Conservation (phyloP, 345 rosid species). For the Jatropha curcas region DNA sequence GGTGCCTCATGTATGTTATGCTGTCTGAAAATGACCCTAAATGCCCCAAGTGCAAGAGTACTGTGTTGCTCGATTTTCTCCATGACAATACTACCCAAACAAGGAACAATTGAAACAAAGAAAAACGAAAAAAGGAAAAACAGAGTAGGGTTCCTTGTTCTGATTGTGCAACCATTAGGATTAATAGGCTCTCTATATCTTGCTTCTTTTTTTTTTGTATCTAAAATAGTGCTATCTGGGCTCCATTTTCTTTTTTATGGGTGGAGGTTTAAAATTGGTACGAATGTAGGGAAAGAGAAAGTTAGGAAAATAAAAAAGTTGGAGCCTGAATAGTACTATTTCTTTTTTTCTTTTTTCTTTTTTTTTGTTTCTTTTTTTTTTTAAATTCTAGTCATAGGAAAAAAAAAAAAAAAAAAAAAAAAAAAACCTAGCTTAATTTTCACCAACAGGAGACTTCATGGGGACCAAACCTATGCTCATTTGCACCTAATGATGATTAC, state of each 20-base stretch:
- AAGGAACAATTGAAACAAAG: slow-evolving; percentile 36
- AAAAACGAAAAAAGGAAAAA: background rate
- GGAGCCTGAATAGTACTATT: slow-evolving; percentile 62
- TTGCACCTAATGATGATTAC: background rate
- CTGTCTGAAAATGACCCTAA: slow-evolving; percentile 27
- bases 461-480: slow-evolving; percentile 5
- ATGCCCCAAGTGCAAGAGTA: slow-evolving; percentile 32
- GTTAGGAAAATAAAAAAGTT: slow-evolving; percentile 5
- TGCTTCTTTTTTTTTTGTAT: background rate
- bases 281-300: no score
- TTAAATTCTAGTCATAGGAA: slow-evolving; percentile 22
- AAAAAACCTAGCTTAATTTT: no score
- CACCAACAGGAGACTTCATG: no score
- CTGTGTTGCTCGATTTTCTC: slow-evolving; percentile 27
- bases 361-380: background rate
- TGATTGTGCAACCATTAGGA: slow-evolving; percentile 26
- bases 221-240: slow-evolving; percentile 61
- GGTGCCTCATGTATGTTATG: slow-evolving; percentile 35
- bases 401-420: no score
- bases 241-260: slow-evolving; percentile 45
- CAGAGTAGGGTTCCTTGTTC: background rate
- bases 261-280: no score
- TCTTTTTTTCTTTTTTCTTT: slow-evolving; percentile 10
- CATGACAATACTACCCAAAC: slow-evolving; percentile 29
- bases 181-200: slow-evolving; percentile 8